phyloP scores from a whole-genome alignment of 2,329 filamentous ascomycete species.

The Apiospora pterosperma region DNA sequence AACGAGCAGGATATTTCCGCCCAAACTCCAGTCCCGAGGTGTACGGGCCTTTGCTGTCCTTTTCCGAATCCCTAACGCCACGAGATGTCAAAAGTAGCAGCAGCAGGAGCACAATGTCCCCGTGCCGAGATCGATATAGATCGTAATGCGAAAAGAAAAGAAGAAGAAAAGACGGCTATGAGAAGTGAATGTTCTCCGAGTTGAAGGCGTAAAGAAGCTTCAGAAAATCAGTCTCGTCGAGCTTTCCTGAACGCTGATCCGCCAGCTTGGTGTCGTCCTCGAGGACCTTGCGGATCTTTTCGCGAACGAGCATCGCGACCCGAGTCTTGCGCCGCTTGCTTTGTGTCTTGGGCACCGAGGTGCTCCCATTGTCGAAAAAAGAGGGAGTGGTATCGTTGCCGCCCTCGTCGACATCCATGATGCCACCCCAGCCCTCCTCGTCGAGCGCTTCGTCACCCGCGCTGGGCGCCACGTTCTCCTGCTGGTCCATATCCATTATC shows the following conservation, averaged over 20 bases:
- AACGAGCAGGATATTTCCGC: not conserved
- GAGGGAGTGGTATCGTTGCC: slow-evolving; percentile 70
- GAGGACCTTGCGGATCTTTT: slow-evolving; percentile 83
- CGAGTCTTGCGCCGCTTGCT: slow-evolving; percentile 74
- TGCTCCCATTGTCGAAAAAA: slow-evolving; percentile 68
- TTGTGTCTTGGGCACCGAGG: slow-evolving; percentile 52
- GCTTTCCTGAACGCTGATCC: slow-evolving; percentile 79
- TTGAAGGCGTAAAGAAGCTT: slow-evolving; percentile 80
- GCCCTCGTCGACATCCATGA: slow-evolving; percentile 46
- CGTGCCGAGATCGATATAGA: too few relatives aligned
- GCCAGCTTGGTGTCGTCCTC: slow-evolving; percentile 76
- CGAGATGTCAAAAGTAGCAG: slow-evolving; percentile 7
- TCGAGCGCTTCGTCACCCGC: slow-evolving; percentile 43
- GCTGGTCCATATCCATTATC: slow-evolving; percentile 32
- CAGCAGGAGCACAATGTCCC: too few relatives aligned
- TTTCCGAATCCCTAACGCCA: slow-evolving; percentile 3
- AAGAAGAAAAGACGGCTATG: too few relatives aligned
- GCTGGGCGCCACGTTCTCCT: slow-evolving; percentile 37
- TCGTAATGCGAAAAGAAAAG: not conserved
- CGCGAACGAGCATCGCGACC: slow-evolving; percentile 75
- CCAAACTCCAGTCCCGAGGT: not conserved
- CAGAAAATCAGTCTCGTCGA: slow-evolving; percentile 90
- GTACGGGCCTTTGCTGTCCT: not conserved
- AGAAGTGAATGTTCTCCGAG: slow-evolving; percentile 89
- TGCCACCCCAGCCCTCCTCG: slow-evolving; percentile 35